These are phyloP conservation scores for Kwoniella dejecticola DNA, from an alignment of 768 basidiomycete genomes.

Conservation along the genomic window DNA sequence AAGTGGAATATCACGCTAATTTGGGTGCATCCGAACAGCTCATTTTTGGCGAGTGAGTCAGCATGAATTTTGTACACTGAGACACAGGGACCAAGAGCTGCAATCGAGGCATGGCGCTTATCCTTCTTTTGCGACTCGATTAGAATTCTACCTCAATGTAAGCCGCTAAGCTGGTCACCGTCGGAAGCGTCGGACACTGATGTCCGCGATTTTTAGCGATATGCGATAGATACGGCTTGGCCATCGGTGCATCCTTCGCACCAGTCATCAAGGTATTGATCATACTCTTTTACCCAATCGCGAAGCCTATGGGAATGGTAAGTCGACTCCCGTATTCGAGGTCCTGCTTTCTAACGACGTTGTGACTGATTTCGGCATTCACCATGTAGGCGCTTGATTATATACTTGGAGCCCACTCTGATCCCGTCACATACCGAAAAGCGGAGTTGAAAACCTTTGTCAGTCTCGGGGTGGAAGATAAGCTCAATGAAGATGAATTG, in stretches of 20 bases:
- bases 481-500: conserved; percentile 47
- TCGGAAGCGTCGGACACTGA: background rate
- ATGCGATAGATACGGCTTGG: conserved; percentile 47
- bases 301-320: conserved; percentile 50
- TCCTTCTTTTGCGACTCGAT: too few species aligned
- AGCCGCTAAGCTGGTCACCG: background rate
- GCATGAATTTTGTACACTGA: too few species aligned
- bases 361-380: background rate
- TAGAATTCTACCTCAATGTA: conserved; percentile 50
- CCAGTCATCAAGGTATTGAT: conserved; percentile 40
- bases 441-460: conserved; percentile 53
- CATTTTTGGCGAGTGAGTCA: conserved; percentile 19
- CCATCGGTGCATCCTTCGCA: conserved; percentile 47
- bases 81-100: too few species aligned
- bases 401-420: conserved; percentile 41
- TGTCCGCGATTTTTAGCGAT: conserved; percentile 25
- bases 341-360: background rate
- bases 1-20: background rate
- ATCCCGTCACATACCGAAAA: conserved; percentile 47
- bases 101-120: too few species aligned
- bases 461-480: conserved; percentile 47
- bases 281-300: conserved; percentile 46
- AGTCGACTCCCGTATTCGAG: conserved; percentile 1
- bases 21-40: conserved; percentile 1
- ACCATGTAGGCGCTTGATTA: conserved; percentile 39